Evolutionary conservation across 805 yeast species (phyloP).

Genomic region (Nadsonia fulvescens): DNA sequence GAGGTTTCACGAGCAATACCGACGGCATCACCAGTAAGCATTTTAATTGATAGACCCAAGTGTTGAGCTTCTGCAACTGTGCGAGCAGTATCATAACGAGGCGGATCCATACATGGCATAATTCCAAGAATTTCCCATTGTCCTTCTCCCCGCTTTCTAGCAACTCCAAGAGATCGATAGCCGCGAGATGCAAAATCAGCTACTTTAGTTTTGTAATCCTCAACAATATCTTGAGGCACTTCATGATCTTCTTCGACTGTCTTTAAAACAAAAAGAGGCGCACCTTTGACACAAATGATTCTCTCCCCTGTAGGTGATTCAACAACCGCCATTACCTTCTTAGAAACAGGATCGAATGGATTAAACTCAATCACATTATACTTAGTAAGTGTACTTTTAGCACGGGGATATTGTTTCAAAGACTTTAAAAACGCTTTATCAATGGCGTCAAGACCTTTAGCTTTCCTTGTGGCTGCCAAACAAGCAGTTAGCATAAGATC

Average conservation of each 20-base stretch:
- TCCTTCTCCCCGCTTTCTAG: slow-evolving; percentile 96
- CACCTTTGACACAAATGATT: slow-evolving; percentile 93
- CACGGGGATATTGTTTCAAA: slow-evolving; percentile 73
- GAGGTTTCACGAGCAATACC: slow-evolving; percentile 98
- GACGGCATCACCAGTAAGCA: slow-evolving; percentile 98
- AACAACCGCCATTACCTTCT: slow-evolving; percentile 88
- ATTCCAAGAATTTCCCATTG: slow-evolving; percentile 96
- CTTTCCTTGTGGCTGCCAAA: slow-evolving; percentile 94
- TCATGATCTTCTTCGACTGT: slow-evolving; percentile 96
- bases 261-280: slow-evolving; percentile 90
- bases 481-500: slow-evolving; percentile 95
- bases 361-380: slow-evolving; percentile 91
- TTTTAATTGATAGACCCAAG: slow-evolving; percentile 88
- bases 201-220: slow-evolving; percentile 90
- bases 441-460: slow-evolving; percentile 95
- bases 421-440: slow-evolving; percentile 94
- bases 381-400: slow-evolving; percentile 80
- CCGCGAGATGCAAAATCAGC: slow-evolving; percentile 97
- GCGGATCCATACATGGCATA: slow-evolving; percentile 98
- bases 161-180: slow-evolving; percentile 97
- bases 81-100: slow-evolving; percentile 94
- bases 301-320: slow-evolving; percentile 93
- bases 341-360: slow-evolving; percentile 95
- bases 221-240: slow-evolving; percentile 82
- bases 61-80: slow-evolving; percentile 82